Conservation (phyloP, 805 yeast genomes). For the Yamadazyma akitaensis region DNA sequence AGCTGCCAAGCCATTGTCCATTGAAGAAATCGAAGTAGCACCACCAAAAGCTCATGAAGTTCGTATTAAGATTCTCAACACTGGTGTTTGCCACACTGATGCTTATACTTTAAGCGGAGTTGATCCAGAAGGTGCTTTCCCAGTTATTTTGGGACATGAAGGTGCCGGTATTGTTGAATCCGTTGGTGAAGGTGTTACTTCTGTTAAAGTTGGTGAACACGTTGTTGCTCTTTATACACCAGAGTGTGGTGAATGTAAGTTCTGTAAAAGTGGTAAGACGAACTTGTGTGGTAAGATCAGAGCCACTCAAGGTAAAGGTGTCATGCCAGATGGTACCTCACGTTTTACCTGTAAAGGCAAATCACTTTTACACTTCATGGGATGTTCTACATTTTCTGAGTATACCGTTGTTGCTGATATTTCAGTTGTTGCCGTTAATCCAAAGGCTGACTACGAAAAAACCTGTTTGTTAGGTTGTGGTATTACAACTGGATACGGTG, state of each 20-base stretch:
- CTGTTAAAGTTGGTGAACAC: slow-evolving; percentile 88
- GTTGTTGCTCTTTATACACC: slow-evolving; percentile 95
- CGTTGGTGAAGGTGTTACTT: slow-evolving; percentile 90
- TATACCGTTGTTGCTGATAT: slow-evolving; percentile 98
- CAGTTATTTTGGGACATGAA: slow-evolving; percentile 92
- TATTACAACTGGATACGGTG: slow-evolving; percentile 97
- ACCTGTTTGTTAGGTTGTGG: slow-evolving; percentile 97
- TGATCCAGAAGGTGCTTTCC: slow-evolving; percentile 97
- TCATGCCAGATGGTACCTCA: slow-evolving; percentile 97
- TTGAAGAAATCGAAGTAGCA: slow-evolving; percentile 85
- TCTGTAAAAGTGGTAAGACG: slow-evolving; percentile 93
- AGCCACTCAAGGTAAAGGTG: slow-evolving; percentile 97
- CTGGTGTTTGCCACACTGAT: slow-evolving; percentile 99
- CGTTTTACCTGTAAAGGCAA: slow-evolving; percentile 88
- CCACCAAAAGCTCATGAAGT: slow-evolving; percentile 98
- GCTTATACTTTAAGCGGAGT: slow-evolving; percentile 92
- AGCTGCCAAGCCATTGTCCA: slow-evolving; percentile 75
- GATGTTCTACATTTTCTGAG: slow-evolving; percentile 94
- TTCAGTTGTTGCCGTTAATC: slow-evolving; percentile 88
- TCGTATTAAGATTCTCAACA: slow-evolving; percentile 78
- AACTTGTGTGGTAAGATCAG: slow-evolving; percentile 94
- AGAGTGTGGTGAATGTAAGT: slow-evolving; percentile 92
- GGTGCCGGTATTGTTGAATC: slow-evolving; percentile 97
- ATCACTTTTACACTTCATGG: slow-evolving; percentile 90
- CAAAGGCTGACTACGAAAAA: slow-evolving; percentile 77